Percentiles rank a stretch among this genome's conserved stretches.
Conservation (phyloP, 2,329 filamentous ascomycete species). For the Coniella vitis region DNA sequence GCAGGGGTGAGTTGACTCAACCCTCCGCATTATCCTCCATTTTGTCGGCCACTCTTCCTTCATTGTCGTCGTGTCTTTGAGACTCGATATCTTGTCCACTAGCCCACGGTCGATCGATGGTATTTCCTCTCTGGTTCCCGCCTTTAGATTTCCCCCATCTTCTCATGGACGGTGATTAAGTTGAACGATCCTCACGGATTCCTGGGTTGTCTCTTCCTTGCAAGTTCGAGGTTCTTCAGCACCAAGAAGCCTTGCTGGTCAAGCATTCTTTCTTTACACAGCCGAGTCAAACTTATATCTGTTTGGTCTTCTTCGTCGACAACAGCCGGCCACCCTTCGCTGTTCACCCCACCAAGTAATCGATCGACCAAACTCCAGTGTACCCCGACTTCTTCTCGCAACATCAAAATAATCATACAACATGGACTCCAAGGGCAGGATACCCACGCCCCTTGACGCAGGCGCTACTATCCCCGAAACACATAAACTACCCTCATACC, state of each 20-base stretch:
- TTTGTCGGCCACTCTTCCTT: no score
- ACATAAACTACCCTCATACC: constrained; percentile 48
- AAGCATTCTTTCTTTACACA: constrained; percentile 7
- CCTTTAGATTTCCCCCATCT: no score
- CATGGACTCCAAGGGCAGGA: constrained; percentile 48
- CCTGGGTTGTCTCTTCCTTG: neutral
- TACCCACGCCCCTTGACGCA: constrained; percentile 58
- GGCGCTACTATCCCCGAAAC: constrained; percentile 52
- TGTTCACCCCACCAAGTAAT: no score
- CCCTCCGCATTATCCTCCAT: no score
- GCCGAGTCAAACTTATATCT: neutral
- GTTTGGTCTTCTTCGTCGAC: no score
- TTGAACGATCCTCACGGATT: neutral
- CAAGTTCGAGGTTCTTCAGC: neutral
- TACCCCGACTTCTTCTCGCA: no score
- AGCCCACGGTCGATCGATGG: no score
- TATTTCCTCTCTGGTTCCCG: no score
- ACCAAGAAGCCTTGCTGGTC: constrained; percentile 6
- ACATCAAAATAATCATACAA: neutral
- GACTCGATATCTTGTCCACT: no score
- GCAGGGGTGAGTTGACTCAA: neutral
- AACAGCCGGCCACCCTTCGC: no score
- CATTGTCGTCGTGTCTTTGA: no score
- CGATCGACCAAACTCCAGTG: no score
- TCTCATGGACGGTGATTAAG: neutral